Evolutionary conservation across 2,329 filamentous ascomycete species (phyloP), one percentile per base, ranked within the genome.

Genomic region (Aphanoascus verrucosus): DNA sequence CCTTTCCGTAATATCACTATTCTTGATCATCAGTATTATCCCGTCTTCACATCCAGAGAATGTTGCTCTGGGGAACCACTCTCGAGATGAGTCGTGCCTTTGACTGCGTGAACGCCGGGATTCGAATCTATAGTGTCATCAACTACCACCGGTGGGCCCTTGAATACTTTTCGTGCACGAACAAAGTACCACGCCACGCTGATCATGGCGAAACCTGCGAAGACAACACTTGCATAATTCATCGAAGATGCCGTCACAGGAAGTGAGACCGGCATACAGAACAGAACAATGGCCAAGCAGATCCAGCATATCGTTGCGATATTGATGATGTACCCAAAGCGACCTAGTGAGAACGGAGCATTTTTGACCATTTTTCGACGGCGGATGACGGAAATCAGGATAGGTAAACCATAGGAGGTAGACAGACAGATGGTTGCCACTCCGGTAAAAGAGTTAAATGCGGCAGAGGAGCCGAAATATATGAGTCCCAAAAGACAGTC

Each of bases 371-470:
- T 76, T 50, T 78, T 74, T n/a, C 86, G 78, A 8, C 82, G 77
- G 14, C 83, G 79, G 1, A 88, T 60, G 2, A 90, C 70, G 9
- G 77, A 84, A 55, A 90, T 82, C 9, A 88, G 69, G 52, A 90
- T 87, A 0, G 86, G 86, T 14, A 88, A 75, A 12, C 83, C 85
- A 65, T 90, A 90, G 0, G 84, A 87, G 3, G 82, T 81, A 0
- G 81, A 84, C 0, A 90, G 77, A 59, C 85, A 88, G 64, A 90
- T 88, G 3, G 85, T 89, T 1, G 85, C 86, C 0, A 88, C 85
- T 28, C 85, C 85, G 0, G 85, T 89, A 67, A 90, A 89, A 8
- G 81, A 83, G 72, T 84, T 85, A 72, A 90, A 90, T 0, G 86
- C 86, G 0, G 85, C 84, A 0, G 80, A 78, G 1, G 82, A 86